Conservation (phyloP, 139 green algal genomes). For the Tetraselmis striata region DNA sequence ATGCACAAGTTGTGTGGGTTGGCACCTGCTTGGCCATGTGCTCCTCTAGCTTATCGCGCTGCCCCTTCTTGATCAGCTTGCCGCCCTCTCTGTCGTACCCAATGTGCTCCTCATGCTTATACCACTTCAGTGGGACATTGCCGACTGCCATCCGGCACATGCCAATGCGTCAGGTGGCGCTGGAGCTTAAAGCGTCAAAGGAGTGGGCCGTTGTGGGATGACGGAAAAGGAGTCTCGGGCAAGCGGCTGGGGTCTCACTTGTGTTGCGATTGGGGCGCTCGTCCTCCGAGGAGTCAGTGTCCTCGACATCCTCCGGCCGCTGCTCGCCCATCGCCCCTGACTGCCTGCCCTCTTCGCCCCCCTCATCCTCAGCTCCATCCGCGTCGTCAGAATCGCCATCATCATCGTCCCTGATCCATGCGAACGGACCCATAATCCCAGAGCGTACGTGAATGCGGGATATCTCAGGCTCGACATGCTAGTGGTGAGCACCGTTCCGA, state of each 20-base stretch:
- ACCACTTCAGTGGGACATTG: conserved; percentile 87
- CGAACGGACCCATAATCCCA: neutral
- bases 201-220: conserved; percentile 15
- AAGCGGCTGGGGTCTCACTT: conserved; percentile 17
- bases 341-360: neutral
- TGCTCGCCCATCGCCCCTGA: neutral
- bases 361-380: neutral
- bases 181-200: no score
- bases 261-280: conserved; percentile 80
- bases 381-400: conserved; percentile 1
- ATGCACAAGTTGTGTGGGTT: no score
- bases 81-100: conserved; percentile 79
- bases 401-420: neutral
- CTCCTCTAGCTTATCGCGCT: conserved; percentile 67
- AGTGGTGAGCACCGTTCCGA: no score
- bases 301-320: conserved; percentile 37
- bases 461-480: no score
- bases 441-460: no score
- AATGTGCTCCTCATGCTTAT: conserved; percentile 93
- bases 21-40: neutral
- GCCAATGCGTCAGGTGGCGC: no score
- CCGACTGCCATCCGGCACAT: conserved; percentile 72
- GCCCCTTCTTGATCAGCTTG: conserved; percentile 48
- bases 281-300: conserved; percentile 89
- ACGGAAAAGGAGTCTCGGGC: neutral